A percentile compares a stretch with the other conserved stretches of the same genome.
Conservation (phyloP, 129 eudicot genomes). For the Heracleum sosnowskyi region DNA sequence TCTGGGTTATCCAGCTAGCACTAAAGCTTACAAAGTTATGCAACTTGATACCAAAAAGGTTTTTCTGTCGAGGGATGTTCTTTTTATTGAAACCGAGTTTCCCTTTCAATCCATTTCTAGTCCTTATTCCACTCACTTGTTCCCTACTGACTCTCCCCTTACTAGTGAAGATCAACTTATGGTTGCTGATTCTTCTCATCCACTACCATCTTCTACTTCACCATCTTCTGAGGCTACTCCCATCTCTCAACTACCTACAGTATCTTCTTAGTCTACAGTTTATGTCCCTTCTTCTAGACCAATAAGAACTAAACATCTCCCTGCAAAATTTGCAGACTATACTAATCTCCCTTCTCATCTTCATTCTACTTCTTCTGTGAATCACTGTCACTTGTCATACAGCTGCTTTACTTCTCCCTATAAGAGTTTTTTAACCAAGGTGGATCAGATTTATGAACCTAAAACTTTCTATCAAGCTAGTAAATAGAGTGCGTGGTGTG, state of each 20-base stretch:
- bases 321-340: background rate
- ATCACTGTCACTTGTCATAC: background rate
- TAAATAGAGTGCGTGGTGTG: background rate
- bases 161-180: no score
- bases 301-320: no score
- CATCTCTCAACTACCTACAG: no score
- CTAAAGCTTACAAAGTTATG: background rate
- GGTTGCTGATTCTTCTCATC: background rate
- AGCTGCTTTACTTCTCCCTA: background rate
- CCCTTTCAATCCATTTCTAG: background rate
- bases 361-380: no score
- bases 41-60: background rate
- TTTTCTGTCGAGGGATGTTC: background rate
- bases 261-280: no score
- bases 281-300: no score
- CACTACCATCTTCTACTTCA: no score
- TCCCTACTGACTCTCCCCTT: background rate
- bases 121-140: no score
- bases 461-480: no score
- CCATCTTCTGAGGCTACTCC: no score
- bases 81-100: no score
- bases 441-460: background rate
- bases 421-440: background rate
- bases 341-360: background rate
- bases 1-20: background rate